phyloP scores from a whole-genome alignment of 257 asterid species.

The Gentiana macrophylla region DNA sequence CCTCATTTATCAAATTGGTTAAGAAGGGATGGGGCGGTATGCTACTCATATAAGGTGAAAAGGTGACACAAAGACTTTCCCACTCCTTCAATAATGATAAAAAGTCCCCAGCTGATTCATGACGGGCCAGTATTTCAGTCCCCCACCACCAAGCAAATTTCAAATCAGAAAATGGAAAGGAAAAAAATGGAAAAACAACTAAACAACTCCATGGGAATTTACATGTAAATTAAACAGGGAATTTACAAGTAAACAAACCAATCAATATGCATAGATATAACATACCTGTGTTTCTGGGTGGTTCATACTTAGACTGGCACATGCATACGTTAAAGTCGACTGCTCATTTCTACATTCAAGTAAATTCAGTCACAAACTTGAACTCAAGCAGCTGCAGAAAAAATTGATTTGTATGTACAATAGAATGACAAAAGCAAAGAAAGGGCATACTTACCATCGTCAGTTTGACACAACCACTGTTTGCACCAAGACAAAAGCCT shows the following conservation, averaged over 20 bases:
- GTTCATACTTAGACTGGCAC: conserved; percentile 53
- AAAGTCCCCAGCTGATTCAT: conserved; percentile 53
- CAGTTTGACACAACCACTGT: conserved; percentile 48
- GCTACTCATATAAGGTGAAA: conserved; percentile 20
- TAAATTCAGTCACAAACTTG: background rate
- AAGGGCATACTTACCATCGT: conserved; percentile 40
- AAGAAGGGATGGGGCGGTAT: conserved; percentile 13
- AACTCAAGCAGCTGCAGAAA: background rate
- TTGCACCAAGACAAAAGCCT: conserved; percentile 75
- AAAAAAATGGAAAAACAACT: too few species aligned
- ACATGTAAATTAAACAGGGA: too few species aligned
- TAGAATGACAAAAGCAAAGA: conserved; percentile 1
- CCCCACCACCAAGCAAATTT: too few species aligned
- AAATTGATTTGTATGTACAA: conserved; percentile 1
- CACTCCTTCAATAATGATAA: conserved; percentile 52
- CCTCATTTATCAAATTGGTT: conserved; percentile 4
- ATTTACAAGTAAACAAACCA: background rate
- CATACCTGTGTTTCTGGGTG: conserved; percentile 71
- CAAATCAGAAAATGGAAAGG: too few species aligned
- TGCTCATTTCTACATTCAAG: conserved; percentile 63
- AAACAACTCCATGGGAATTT: too few species aligned
- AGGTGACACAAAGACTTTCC: conserved; percentile 48
- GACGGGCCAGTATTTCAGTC: conserved; percentile 36
- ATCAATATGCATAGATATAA: background rate
- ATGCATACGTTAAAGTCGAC: conserved; percentile 61